Evolutionary conservation across 2,329 filamentous ascomycete species (phyloP).

Genomic region (Botryotinia calthae): DNA sequence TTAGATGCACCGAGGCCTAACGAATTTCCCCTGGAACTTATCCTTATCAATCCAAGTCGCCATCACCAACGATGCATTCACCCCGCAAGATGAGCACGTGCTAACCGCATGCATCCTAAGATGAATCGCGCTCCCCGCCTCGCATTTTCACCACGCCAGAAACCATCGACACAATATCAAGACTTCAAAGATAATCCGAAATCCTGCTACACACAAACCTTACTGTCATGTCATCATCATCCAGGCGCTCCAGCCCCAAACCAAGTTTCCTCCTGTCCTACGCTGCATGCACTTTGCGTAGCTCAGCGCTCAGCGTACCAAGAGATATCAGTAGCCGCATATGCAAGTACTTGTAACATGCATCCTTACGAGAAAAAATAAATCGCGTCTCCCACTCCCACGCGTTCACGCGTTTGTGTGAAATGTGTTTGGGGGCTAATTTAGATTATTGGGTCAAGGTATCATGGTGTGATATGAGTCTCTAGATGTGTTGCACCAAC

Average conservation of each 20-base stretch:
- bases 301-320: background rate
- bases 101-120: background rate
- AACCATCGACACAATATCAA: background rate
- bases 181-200: background rate
- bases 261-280: background rate
- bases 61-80: background rate
- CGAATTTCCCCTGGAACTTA: background rate
- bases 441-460: background rate
- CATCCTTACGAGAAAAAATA: background rate
- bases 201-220: background rate
- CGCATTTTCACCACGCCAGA: background rate
- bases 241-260: background rate
- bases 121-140: background rate
- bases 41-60: slow-evolving; percentile 3
- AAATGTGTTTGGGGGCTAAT: background rate
- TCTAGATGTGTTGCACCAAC: background rate
- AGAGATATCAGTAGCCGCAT: background rate
- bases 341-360: background rate
- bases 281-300: background rate
- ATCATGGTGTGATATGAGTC: background rate
- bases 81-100: background rate
- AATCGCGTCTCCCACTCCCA: background rate
- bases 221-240: background rate
- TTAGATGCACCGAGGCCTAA: slow-evolving; percentile 13
- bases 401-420: background rate